These are phyloP conservation scores for Pseudocohnilembus persalinus DNA, from an alignment of 169 alveolate species.

Conservation along the genomic window DNA sequence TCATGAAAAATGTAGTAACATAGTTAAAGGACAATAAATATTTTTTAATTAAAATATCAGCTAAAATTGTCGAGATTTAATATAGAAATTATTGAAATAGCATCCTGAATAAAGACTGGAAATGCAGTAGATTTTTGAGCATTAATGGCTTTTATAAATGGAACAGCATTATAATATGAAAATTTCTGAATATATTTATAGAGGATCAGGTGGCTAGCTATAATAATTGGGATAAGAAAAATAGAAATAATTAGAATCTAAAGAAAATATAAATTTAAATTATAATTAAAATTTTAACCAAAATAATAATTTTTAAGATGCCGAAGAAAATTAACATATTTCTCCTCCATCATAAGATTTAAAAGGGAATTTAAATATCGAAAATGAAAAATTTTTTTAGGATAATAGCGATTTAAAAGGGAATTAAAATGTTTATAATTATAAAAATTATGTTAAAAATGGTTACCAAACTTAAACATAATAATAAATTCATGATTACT, in stretches of 20 bases:
- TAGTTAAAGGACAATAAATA: slow-evolving; percentile 35
- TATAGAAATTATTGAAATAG: slow-evolving; percentile 41
- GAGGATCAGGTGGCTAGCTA: not conserved
- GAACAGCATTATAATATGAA: not conserved
- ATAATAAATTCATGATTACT: not conserved
- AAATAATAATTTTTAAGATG: not conserved
- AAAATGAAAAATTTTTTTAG: no score
- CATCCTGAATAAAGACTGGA: slow-evolving; percentile 60
- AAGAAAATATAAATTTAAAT: no score
- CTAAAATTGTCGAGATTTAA: slow-evolving; percentile 42
- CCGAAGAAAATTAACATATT: not conserved
- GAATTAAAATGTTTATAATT: no score
- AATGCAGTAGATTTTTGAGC: slow-evolving; percentile 52
- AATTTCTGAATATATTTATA: no score
- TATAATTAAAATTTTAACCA: no score
- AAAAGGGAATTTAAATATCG: not conserved
- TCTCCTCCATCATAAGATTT: not conserved
- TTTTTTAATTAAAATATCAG: slow-evolving; percentile 28
- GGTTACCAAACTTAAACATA: no score
- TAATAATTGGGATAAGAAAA: no score
- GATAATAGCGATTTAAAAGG: no score
- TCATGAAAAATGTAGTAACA: slow-evolving; percentile 37
- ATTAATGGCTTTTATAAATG: slow-evolving; percentile 52
- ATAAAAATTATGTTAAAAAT: no score
- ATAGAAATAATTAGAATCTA: no score